Percentiles rank a stretch among this genome's conserved stretches.
Evolutionary conservation across 2,329 filamentous ascomycete genomes (phyloP).

Genomic region (Teratosphaeria nubilosa): DNA sequence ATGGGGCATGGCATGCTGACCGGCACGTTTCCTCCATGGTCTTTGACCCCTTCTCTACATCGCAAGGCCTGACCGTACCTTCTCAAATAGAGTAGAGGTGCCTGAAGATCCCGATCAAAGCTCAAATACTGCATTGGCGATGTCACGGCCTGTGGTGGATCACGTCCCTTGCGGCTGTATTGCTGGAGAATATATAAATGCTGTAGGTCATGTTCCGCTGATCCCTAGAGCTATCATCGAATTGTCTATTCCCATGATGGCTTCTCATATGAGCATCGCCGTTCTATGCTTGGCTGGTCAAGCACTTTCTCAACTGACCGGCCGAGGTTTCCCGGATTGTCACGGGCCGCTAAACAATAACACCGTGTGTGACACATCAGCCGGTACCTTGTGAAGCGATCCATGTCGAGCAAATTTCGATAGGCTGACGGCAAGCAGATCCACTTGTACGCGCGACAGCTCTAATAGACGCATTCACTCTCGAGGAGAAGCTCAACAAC

Average conservation of each 20-base stretch:
- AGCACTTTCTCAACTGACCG: conserved; percentile 8
- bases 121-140: not conserved
- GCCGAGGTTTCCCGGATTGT: conserved; percentile 39
- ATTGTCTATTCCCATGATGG: not conserved
- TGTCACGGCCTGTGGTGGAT: not conserved
- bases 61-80: not conserved
- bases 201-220: not conserved
- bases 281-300: conserved; percentile 6
- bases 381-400: conserved; percentile 4
- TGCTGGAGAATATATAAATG: not conserved
- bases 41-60: too few relatives aligned
- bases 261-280: not conserved
- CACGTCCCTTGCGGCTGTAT: not conserved
- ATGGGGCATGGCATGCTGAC: not conserved
- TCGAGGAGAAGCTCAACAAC: conserved; percentile 42
- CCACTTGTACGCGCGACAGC: conserved; percentile 29
- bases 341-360: conserved; percentile 40
- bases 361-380: conserved; percentile 40
- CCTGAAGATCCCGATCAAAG: not conserved
- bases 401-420: conserved; percentile 45
- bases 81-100: not conserved
- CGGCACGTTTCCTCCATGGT: not conserved
- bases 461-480: conserved; percentile 41
- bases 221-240: not conserved
- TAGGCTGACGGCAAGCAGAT: conserved; percentile 25